These are phyloP conservation scores for Ascochyta viciae-villosae DNA, from an alignment of 2,329 filamentous ascomycete genomes.

Conservation along the genomic window DNA sequence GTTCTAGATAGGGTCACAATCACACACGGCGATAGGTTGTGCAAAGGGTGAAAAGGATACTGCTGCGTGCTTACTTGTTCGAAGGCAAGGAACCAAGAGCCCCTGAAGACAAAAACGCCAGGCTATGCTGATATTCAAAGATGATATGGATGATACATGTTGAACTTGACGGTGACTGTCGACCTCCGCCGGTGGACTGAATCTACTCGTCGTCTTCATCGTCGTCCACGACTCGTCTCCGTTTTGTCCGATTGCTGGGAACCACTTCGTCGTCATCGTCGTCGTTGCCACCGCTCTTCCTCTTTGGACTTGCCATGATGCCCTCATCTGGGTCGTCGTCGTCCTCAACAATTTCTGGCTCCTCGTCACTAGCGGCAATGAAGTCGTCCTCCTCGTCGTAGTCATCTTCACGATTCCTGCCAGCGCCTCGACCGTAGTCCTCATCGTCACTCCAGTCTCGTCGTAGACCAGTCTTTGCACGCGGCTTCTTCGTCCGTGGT, in stretches of 20 bases:
- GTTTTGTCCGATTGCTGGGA: constrained; percentile 42
- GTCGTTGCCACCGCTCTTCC: constrained; percentile 38
- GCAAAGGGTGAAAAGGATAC: background rate
- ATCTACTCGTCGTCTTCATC: constrained; percentile 56
- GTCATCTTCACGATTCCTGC: constrained; percentile 71
- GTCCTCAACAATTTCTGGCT: constrained; percentile 67
- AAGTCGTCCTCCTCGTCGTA: constrained; percentile 84
- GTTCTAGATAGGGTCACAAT: background rate
- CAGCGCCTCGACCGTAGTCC: constrained; percentile 69
- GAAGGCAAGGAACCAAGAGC: background rate
- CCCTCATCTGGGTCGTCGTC: constrained; percentile 61
- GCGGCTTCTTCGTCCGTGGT: constrained; percentile 37
- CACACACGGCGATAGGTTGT: background rate
- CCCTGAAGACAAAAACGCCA: constrained; percentile 20
- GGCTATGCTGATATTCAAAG: constrained; percentile 33
- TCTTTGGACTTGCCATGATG: constrained; percentile 53
- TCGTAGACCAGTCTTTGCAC: constrained; percentile 49
- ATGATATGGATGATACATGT: constrained; percentile 1
- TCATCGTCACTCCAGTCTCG: constrained; percentile 73
- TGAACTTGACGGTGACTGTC: background rate
- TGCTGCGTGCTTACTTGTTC: background rate
- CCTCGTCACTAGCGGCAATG: constrained; percentile 77
- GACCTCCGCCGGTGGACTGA: too few species aligned
- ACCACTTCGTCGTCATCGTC: constrained; percentile 50
- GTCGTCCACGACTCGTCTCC: constrained; percentile 56